Evolutionary conservation across 805 yeast genomes (phyloP).

Genomic region (Yarrowia sp.): DNA sequence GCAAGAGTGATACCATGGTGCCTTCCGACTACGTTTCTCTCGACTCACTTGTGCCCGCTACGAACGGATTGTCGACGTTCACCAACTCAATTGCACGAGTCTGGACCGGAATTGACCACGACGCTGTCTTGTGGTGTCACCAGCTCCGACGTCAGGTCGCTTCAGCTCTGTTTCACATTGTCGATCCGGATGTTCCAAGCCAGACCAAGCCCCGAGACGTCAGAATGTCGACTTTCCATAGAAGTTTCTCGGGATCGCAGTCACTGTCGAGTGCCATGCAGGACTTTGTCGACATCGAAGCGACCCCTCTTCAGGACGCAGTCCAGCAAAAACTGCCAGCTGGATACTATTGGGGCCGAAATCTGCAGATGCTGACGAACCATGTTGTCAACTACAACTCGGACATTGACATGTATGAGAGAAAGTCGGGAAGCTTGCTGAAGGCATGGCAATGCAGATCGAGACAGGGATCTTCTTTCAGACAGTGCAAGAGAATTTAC

Average conservation of each 20-base stretch:
- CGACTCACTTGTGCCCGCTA: conserved; percentile 64
- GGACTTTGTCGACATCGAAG: conserved; percentile 24
- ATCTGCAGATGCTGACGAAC: conserved; percentile 28
- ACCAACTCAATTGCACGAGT: conserved; percentile 86
- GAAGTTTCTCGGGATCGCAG: conserved; percentile 40
- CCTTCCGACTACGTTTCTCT: conserved; percentile 89
- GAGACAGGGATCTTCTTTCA: conserved; percentile 12
- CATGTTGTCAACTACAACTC: background rate
- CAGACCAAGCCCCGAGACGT: conserved; percentile 50
- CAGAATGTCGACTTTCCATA: conserved; percentile 60
- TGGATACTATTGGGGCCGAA: conserved; percentile 26
- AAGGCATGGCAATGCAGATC: conserved; percentile 7
- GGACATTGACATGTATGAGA: background rate
- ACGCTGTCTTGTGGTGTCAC: conserved; percentile 95
- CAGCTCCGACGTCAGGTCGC: conserved; percentile 71
- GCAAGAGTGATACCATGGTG: conserved; percentile 67
- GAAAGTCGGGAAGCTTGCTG: background rate
- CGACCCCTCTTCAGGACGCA: conserved; percentile 26
- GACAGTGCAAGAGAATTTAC: conserved; percentile 2
- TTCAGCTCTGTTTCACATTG: conserved; percentile 55
- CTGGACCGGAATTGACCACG: conserved; percentile 92
- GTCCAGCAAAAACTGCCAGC: background rate
- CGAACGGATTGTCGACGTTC: conserved; percentile 78
- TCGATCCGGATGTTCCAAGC: conserved; percentile 47
- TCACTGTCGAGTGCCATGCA: conserved; percentile 29